Evolutionary conservation across 2,329 filamentous ascomycete genomes (phyloP).

Genomic region (Ophiostoma piceae): DNA sequence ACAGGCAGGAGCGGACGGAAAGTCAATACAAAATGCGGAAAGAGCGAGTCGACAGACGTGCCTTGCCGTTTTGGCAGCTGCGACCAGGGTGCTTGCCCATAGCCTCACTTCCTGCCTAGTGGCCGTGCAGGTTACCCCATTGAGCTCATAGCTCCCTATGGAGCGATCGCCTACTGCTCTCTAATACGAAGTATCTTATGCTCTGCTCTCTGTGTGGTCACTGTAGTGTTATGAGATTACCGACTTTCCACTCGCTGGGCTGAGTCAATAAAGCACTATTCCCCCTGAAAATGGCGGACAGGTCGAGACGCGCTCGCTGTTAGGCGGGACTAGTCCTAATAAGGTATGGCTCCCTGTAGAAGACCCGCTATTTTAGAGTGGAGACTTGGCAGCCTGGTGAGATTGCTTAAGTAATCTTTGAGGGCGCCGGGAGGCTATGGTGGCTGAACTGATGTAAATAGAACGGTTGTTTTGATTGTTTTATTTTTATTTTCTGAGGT

Average conservation of each 20-base stretch:
- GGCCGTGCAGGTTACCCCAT: not conserved
- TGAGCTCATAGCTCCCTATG: not conserved
- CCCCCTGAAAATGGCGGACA: constrained; percentile 13
- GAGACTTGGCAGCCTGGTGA: constrained; percentile 1
- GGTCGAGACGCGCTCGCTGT: not conserved
- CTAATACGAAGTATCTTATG: too few species aligned
- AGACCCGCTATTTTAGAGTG: not conserved
- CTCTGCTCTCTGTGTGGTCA: too few species aligned
- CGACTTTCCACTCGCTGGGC: constrained; percentile 4
- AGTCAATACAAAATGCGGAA: not conserved
- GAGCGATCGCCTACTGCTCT: not conserved
- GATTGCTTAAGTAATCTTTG: constrained; percentile 1
- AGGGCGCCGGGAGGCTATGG: not conserved
- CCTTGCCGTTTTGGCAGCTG: not conserved
- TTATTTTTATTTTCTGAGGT: too few species aligned
- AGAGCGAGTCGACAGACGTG: not conserved
- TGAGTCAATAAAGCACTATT: not conserved
- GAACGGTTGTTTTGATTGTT: not conserved
- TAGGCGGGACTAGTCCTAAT: not conserved
- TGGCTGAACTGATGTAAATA: not conserved
- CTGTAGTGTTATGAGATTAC: not conserved
- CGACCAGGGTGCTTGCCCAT: not conserved
- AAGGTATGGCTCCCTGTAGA: not conserved
- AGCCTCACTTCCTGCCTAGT: constrained; percentile 9
- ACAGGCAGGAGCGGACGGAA: not conserved